Conservation (phyloP, 306 rosid species). For the Rubus idaeus region DNA sequence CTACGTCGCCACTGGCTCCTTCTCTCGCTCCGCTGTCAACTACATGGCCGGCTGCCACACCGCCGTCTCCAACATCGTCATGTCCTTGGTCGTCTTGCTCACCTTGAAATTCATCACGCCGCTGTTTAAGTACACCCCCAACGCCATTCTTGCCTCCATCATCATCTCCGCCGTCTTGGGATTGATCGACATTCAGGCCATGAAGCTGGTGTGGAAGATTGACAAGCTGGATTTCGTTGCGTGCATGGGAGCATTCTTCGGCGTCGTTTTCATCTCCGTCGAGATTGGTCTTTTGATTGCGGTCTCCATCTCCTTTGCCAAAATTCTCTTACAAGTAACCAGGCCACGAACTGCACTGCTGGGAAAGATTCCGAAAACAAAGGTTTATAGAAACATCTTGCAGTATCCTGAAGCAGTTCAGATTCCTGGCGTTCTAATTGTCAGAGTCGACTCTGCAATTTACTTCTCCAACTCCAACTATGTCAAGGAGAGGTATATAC, state of each 20-base stretch:
- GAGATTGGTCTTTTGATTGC: constrained; percentile 84
- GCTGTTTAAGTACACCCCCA: constrained; percentile 80
- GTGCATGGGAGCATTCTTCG: constrained; percentile 92
- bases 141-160: constrained; percentile 79
- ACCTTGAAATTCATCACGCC: constrained; percentile 66
- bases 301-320: constrained; percentile 67
- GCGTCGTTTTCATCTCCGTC: constrained; percentile 70
- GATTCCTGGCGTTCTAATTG: constrained; percentile 53
- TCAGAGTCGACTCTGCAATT: constrained; percentile 86
- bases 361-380: constrained; percentile 65
- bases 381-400: constrained; percentile 55
- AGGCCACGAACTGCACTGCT: constrained; percentile 73
- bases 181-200: constrained; percentile 55
- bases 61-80: constrained; percentile 79
- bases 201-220: constrained; percentile 61
- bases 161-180: constrained; percentile 60
- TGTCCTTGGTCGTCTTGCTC: constrained; percentile 62
- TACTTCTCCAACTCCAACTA: constrained; percentile 88
- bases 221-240: constrained; percentile 80
- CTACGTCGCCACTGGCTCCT: constrained; percentile 83
- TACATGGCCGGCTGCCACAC: constrained; percentile 82
- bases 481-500: constrained; percentile 67
- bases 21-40: constrained; percentile 89
- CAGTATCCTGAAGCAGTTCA: constrained; percentile 69
- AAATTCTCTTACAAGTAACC: constrained; percentile 76